These are phyloP conservation scores for Aspergillus sp. DNA, from an alignment of 2,329 filamentous ascomycete species.

Conservation along the genomic window DNA sequence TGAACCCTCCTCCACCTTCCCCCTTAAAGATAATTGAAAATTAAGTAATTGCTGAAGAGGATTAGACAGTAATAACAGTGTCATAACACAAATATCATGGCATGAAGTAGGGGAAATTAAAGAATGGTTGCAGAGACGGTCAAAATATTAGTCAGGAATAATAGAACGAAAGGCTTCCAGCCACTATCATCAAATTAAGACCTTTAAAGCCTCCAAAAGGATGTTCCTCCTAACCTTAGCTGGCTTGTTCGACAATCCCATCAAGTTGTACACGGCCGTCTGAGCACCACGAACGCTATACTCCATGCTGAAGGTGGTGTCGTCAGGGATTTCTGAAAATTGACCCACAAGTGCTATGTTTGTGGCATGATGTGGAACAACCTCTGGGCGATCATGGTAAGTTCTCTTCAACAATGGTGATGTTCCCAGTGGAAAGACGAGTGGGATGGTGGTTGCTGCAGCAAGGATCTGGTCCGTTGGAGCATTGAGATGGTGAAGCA, in stretches of 20 bases:
- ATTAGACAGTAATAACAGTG: too few relatives aligned
- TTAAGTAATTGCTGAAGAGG: too few relatives aligned
- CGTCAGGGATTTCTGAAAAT: slow-evolving; percentile 35
- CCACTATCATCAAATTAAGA: background rate
- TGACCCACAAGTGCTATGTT: slow-evolving; percentile 40
- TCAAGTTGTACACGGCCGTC: slow-evolving; percentile 28
- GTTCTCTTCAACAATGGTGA: slow-evolving; percentile 32
- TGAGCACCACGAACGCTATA: slow-evolving; percentile 33
- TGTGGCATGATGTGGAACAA: slow-evolving; percentile 29
- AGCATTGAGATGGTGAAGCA: slow-evolving; percentile 32
- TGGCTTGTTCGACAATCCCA: slow-evolving; percentile 3
- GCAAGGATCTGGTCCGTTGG: slow-evolving; percentile 21
- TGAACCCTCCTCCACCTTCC: too few relatives aligned
- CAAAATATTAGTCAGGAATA: too few relatives aligned
- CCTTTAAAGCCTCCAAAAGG: background rate
- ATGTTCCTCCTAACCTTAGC: slow-evolving; percentile 1
- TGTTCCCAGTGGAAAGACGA: slow-evolving; percentile 38
- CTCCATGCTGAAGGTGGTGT: slow-evolving; percentile 36
- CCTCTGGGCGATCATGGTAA: slow-evolving; percentile 29
- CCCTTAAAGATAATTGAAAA: too few relatives aligned
- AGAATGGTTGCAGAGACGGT: too few relatives aligned
- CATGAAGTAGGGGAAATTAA: too few relatives aligned
- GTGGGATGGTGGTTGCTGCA: slow-evolving; percentile 28
- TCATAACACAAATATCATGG: too few relatives aligned
- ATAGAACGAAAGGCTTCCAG: too few relatives aligned